phyloP scores from a whole-genome alignment of 192 early-diverging fungal species.

The Entomortierella beljakovae region DNA sequence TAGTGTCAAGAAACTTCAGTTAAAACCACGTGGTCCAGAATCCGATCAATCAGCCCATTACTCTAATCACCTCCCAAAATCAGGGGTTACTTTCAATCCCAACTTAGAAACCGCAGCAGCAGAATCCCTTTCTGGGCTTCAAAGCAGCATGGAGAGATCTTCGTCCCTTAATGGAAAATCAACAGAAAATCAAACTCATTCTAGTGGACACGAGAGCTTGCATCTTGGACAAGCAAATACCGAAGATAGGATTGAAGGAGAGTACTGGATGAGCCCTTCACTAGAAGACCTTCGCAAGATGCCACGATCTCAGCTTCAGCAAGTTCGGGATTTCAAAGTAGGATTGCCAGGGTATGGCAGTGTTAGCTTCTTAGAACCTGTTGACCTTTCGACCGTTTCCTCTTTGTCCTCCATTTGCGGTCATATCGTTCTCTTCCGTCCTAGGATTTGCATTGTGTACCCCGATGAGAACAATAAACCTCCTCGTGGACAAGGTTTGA shows the following conservation, averaged over 20 bases:
- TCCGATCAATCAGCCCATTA: conserved; percentile 1
- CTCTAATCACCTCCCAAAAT: conserved; percentile 13
- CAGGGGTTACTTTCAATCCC: conserved; percentile 52
- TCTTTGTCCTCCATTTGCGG: conserved; percentile 77
- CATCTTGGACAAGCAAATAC: neutral
- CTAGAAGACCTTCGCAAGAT: conserved; percentile 76
- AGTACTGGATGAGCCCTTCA: conserved; percentile 84
- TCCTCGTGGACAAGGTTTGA: conserved; percentile 86
- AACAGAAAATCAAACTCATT: conserved; percentile 2
- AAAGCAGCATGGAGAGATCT: conserved; percentile 14
- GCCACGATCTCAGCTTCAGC: conserved; percentile 73
- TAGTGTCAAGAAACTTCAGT: conserved; percentile 76
- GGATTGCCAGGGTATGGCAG: conserved; percentile 75
- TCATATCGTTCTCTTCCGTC: conserved; percentile 78
- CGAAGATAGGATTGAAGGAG: conserved; percentile 46
- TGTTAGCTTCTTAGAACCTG: conserved; percentile 82
- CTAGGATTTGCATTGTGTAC: conserved; percentile 82
- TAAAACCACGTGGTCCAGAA: conserved; percentile 55
- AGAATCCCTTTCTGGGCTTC: conserved; percentile 24
- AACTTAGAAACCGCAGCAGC: conserved; percentile 36
- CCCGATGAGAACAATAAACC: conserved; percentile 84
- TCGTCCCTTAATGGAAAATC: neutral
- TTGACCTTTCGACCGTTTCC: conserved; percentile 80
- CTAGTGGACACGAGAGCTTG: conserved; percentile 4
- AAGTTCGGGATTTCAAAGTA: conserved; percentile 82